A percentile compares a stretch with the other conserved stretches of the same genome.
These are phyloP conservation scores for Rhizopogon salebrosus DNA, from an alignment of 768 basidiomycete species.

Conservation along the genomic window DNA sequence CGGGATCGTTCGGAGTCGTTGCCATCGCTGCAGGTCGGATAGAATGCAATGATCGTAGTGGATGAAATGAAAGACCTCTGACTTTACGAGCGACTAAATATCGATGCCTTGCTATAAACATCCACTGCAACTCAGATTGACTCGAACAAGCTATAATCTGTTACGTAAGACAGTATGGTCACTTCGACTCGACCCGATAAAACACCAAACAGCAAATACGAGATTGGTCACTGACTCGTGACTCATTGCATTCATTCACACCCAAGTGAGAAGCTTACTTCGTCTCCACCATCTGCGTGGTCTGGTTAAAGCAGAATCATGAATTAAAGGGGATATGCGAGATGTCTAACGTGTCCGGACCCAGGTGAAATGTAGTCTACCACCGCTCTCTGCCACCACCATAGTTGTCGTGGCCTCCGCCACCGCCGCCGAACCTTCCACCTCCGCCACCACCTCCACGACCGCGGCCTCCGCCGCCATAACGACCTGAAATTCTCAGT, in stretches of 20 bases:
- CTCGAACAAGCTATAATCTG: slow-evolving; percentile 1
- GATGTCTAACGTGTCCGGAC: neutral
- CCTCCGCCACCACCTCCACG: slow-evolving; percentile 38
- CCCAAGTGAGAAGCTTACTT: too few species aligned
- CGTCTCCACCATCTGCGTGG: too few species aligned
- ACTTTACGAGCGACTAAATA: slow-evolving; percentile 6
- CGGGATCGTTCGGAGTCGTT: slow-evolving; percentile 1
- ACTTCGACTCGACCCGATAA: too few species aligned
- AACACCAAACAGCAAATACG: neutral
- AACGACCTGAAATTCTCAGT: slow-evolving; percentile 46
- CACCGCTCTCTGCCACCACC: slow-evolving; percentile 11
- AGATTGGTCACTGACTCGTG: too few species aligned
- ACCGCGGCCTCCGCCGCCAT: slow-evolving; percentile 42
- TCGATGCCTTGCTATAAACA: slow-evolving; percentile 18
- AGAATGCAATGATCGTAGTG: neutral
- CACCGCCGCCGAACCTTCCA: slow-evolving; percentile 37
- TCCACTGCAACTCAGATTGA: slow-evolving; percentile 12
- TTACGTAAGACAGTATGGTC: slow-evolving; percentile 6
- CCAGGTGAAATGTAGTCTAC: slow-evolving; percentile 4
- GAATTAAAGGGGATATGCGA: slow-evolving; percentile 1
- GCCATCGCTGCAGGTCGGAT: neutral
- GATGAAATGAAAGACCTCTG: slow-evolving; percentile 1
- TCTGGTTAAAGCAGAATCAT: neutral
- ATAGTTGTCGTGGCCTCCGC: slow-evolving; percentile 35
- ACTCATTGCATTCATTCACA: too few species aligned